Percentiles rank a stretch among this genome's conserved stretches.
Conservation (phyloP, 768 basidiomycete species). For the Arthromyces matolae region DNA sequence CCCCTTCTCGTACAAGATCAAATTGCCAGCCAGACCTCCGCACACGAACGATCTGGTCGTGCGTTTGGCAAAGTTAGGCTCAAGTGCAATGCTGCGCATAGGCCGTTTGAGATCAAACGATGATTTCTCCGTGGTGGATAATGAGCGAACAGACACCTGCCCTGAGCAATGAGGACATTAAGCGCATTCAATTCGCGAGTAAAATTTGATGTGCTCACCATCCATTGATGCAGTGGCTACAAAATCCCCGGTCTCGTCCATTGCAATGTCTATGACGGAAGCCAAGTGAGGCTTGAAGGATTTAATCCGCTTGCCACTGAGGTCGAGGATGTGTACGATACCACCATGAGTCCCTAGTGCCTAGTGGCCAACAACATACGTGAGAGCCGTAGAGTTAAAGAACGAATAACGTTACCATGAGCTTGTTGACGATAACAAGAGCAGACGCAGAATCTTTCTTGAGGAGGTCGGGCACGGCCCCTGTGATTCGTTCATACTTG, state of each 20-base stretch:
- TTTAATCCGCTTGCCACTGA: slow-evolving; percentile 77
- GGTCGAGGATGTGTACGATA: slow-evolving; percentile 82
- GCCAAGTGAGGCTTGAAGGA: slow-evolving; percentile 90
- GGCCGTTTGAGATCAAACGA: slow-evolving; percentile 90
- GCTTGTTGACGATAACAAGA: slow-evolving; percentile 67
- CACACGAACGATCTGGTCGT: slow-evolving; percentile 79
- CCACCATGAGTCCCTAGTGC: slow-evolving; percentile 91
- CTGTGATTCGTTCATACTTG: slow-evolving; percentile 84
- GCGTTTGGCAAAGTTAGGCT: slow-evolving; percentile 84
- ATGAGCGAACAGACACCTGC: slow-evolving; percentile 84
- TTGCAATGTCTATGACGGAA: slow-evolving; percentile 77
- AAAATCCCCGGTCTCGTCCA: slow-evolving; percentile 85
- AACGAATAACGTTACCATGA: slow-evolving; percentile 50
- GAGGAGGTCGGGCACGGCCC: slow-evolving; percentile 69
- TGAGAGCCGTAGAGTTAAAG: background rate
- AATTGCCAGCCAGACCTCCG: slow-evolving; percentile 85
- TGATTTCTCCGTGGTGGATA: slow-evolving; percentile 76
- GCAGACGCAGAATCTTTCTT: slow-evolving; percentile 89
- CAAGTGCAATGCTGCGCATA: slow-evolving; percentile 84
- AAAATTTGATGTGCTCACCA: slow-evolving; percentile 47
- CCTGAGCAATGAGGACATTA: slow-evolving; percentile 46
- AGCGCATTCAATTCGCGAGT: background rate
- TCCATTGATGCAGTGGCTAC: slow-evolving; percentile 92
- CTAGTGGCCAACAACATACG: slow-evolving; percentile 39
- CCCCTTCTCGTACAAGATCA: slow-evolving; percentile 90